These are phyloP conservation scores for Botrytis elliptica DNA, from an alignment of 2,329 filamentous ascomycete species.

Conservation along the genomic window DNA sequence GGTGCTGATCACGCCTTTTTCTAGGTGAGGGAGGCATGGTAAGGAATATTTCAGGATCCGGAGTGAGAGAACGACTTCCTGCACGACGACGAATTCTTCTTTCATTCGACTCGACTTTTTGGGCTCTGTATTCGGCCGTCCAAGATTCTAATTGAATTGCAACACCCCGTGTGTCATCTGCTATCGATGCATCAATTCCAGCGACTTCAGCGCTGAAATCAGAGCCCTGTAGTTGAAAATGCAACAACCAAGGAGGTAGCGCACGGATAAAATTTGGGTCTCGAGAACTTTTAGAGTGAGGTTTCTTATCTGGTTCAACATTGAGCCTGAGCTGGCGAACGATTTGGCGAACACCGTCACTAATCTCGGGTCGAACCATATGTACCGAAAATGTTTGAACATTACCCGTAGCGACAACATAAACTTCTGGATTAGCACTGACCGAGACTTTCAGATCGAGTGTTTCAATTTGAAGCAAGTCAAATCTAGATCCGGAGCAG, in stretches of 20 bases:
- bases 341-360: conserved; percentile 87
- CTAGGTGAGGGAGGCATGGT: conserved; percentile 51
- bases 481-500: conserved; percentile 75
- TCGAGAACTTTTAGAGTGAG: conserved; percentile 47
- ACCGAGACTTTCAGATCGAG: conserved; percentile 85
- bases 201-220: conserved; percentile 91
- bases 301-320: conserved; percentile 61
- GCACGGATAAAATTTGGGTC: conserved; percentile 71
- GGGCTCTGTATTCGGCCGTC: conserved; percentile 84
- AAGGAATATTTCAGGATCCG: conserved; percentile 63
- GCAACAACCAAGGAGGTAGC: conserved; percentile 79
- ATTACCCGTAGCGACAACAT: conserved; percentile 75
- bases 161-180: conserved; percentile 75
- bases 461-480: conserved; percentile 82
- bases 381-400: conserved; percentile 86
- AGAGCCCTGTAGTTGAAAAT: conserved; percentile 80
- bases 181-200: conserved; percentile 81
- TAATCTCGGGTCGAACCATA: conserved; percentile 89
- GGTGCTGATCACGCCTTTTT: conserved; percentile 50
- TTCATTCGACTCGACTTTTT: conserved; percentile 65
- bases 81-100: conserved; percentile 63
- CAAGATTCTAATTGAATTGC: conserved; percentile 85
- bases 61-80: conserved; percentile 66
- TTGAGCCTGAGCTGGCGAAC: conserved; percentile 76
- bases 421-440: conserved; percentile 80